Conservation (phyloP, 768 basidiomycete genomes). For the Mycena venus region DNA sequence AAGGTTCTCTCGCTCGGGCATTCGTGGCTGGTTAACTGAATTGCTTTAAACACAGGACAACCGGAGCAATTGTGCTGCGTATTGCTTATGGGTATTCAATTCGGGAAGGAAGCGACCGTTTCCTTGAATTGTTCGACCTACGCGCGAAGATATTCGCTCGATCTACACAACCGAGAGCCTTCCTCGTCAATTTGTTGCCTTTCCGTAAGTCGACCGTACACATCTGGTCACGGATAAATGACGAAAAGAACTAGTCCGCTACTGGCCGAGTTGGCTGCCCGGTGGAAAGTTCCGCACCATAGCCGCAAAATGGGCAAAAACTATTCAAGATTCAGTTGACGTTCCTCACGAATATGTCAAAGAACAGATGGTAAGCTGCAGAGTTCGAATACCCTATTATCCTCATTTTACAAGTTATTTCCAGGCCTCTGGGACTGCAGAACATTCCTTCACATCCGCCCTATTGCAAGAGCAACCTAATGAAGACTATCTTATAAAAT, state of each 20-base stretch:
- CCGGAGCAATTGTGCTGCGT: constrained; percentile 18
- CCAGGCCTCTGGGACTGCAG: constrained; percentile 33
- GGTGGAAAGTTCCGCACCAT: constrained; percentile 1
- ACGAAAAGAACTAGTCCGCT: no score
- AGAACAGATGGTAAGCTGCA: neutral
- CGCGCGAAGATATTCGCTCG: neutral
- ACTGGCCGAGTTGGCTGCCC: constrained; percentile 15
- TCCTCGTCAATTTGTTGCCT: constrained; percentile 3
- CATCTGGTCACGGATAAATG: no score
- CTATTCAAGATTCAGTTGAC: neutral
- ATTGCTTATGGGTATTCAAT: constrained; percentile 26
- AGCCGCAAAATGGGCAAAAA: neutral
- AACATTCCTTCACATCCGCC: constrained; percentile 36
- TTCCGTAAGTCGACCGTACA: neutral
- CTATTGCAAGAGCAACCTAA: constrained; percentile 29
- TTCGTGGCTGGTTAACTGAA: neutral
- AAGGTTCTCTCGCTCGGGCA: neutral
- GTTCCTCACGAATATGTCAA: constrained; percentile 6
- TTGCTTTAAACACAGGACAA: neutral
- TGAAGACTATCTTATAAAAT: constrained; percentile 40
- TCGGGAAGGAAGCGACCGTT: constrained; percentile 4
- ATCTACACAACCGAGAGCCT: neutral
- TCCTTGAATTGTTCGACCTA: neutral
- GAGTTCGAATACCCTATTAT: no score
- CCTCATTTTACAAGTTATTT: constrained; percentile 24